Evolutionary conservation across 345 rosid species (phyloP), one percentile per base, ranked within the genome.

Genomic region (Eucalyptus cloeziana): DNA sequence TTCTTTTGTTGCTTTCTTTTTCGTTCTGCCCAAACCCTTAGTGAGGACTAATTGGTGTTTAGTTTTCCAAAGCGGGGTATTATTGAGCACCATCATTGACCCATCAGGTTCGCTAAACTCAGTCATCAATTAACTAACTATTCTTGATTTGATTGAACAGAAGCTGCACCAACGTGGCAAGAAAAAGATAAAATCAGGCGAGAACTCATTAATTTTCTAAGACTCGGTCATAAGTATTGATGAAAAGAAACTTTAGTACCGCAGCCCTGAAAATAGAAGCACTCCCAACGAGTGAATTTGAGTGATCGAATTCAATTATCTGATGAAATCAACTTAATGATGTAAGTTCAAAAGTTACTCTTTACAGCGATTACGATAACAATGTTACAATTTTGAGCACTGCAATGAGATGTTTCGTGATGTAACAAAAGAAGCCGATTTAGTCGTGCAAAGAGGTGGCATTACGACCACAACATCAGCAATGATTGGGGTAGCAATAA

Each of bases 361-460:
- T 56, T 2, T 24, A 56, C 0, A 1, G 6, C 2, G 5, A 56
- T 56, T 25, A 56, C 6, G 13, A 56, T 56, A 0, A 0, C 5
- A 1, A 56, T 24, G 0, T 1, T 2, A 11, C 0, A 56, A 56
- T 2, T 24, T 56, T 10, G 62, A 24, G 30, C 12, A 1, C 1
- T 5, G 3, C 13, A 24, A 0, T 24, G 6, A 56, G 30, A 56
- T 24, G 6, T 56, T 2, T 4, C 30, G 2, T 56, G 13, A 24
- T 24, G 5, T 24, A 8, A 4, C 5, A 56, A 3, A 24, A 2
- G 30, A 56, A 56, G 2, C 62, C 5, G 1, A 56, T 56, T 1
- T 24, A 10, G 5, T 24, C 12, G 0, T 56, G 62, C 6, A 22
- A 56, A 56, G 60, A 10, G 1, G 5, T 22, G 25, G 27, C 25